Base-by-base conservation (phyloP, 331 rosid genomes). In the Quercus tomentella region DNA sequence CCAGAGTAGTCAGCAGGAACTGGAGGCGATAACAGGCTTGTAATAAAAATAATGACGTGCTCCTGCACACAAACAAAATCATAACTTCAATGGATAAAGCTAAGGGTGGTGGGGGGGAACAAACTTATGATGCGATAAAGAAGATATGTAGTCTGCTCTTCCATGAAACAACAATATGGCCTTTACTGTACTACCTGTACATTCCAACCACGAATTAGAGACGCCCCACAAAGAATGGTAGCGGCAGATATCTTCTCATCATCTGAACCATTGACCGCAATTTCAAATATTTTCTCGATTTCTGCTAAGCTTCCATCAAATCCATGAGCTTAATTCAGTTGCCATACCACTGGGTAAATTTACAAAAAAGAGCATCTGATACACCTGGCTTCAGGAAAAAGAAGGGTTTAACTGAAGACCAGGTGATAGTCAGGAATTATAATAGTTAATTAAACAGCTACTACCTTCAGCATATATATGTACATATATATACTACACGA, bases 241-340 rank as follows among this genome's bases (percentile, higher is more conserved):
- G 97, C 97, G 63, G 96, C 97, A 67, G 91, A 91, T 76, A 93
- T 89, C 88, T 83, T 95, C 86, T 95, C 99, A 45, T 91, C 97
- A 41, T 90, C 88, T 41, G 97, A 91, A 76, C 99, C 97, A 82
- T 73, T 89, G 84, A 85, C 77, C 70, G 97, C 93, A 88, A 95
- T 84, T 89, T 93, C 96, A 80, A 82, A 91, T 74, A 95, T 83
- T 84, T 85, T 95, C 88, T 95, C 97, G 65, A 91, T 77, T 86
- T 95, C 99, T 84, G 96, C 92, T 83, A 95, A 95, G 99, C 99
- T 95, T 91, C 86, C 93, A 91, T 91, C 94, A 95, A 89, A 89
- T 78, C 80, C 90, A 91, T 74, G 84, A 89, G 89, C 89, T 81
- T 83, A 87, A 82, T 86, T 95, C 91, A 91, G 96, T 86, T 82